Evolutionary conservation across 2,329 filamentous ascomycete species (phyloP), one percentile per base, ranked within the genome.

Genomic region (Alternaria novae-zelandiae): DNA sequence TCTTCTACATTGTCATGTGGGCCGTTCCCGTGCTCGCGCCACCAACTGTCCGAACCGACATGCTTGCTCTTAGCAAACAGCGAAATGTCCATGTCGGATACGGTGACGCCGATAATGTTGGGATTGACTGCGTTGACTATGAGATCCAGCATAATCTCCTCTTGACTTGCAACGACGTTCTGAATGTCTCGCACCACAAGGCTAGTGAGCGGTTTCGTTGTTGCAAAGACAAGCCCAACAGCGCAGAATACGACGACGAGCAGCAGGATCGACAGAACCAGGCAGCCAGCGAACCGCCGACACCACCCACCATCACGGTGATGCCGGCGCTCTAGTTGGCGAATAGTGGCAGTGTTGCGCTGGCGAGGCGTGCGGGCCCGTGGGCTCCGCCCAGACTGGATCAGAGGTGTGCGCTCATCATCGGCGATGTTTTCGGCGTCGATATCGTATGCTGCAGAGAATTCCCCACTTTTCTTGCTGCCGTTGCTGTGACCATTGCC

Each of bases 41-140:
- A 82, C 78, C 76, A 81, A 46, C 68, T 74, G 59, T 86, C 85
- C 11, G 83, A 84, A n/a, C 92, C 92, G 12, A 95, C 91, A 76
- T 95, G 92, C 64, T 92, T 93, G 63, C 94, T 97, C 80, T 96
- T 97, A 28, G 96, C 96, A 80, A 98, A 98, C 30, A 99, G 87
- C 74, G 96, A 94, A 61, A 98, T 86, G 77, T 98, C 94, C 75
- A 96, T 91, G 50, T 94, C 90, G 67, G 92, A 90, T 41, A 99
- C 89, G 3, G 91, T 91, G 45, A 99, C 91, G 2, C 93, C 89
- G 43, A 98, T 91, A 44, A 97, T 89, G 71, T 98, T 99, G 1
- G 95, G 94, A 77, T 99, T 99, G 71, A 95, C 86, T 0, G 95
- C 96, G 70, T 89, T 89, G 63, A 99, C 93, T 20, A 92, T 89